These are phyloP conservation scores for Cladophialophora immunda DNA, from an alignment of 2,329 filamentous ascomycete genomes.

Conservation along the genomic window DNA sequence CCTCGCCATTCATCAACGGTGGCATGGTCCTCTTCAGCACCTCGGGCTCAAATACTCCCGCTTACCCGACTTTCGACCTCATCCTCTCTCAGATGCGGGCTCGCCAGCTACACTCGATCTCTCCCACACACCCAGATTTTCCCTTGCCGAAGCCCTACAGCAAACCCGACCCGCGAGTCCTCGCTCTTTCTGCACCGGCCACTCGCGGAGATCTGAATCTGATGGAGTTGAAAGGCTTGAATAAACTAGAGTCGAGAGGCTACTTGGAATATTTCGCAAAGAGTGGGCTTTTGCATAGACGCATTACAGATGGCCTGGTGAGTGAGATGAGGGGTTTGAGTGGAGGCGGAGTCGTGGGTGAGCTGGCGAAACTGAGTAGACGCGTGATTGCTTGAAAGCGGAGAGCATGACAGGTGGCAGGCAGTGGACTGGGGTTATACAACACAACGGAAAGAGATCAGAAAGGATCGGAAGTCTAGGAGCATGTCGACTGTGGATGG, in stretches of 20 bases:
- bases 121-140: constrained; percentile 50
- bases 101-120: constrained; percentile 44
- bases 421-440: neutral
- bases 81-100: constrained; percentile 64
- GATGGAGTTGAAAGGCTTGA: constrained; percentile 71
- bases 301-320: constrained; percentile 75
- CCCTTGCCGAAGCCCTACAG: constrained; percentile 62
- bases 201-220: constrained; percentile 46
- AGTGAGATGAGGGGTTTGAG: constrained; percentile 84
- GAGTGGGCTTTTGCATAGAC: constrained; percentile 78
- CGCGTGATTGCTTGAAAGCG: constrained; percentile 48
- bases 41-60: constrained; percentile 74
- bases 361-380: constrained; percentile 77
- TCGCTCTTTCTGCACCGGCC: constrained; percentile 49
- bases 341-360: constrained; percentile 82
- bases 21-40: constrained; percentile 80
- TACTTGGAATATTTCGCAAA: constrained; percentile 94
- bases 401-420: neutral
- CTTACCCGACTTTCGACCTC: constrained; percentile 72
- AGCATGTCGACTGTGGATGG: neutral
- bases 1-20: constrained; percentile 69
- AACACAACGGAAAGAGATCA: neutral
- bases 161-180: constrained; percentile 61
- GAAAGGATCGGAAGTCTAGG: neutral
- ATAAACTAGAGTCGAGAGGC: constrained; percentile 75